Base-by-base conservation (phyloP, 371 early-diverging fungal species). In the Mortierella sp. region DNA sequence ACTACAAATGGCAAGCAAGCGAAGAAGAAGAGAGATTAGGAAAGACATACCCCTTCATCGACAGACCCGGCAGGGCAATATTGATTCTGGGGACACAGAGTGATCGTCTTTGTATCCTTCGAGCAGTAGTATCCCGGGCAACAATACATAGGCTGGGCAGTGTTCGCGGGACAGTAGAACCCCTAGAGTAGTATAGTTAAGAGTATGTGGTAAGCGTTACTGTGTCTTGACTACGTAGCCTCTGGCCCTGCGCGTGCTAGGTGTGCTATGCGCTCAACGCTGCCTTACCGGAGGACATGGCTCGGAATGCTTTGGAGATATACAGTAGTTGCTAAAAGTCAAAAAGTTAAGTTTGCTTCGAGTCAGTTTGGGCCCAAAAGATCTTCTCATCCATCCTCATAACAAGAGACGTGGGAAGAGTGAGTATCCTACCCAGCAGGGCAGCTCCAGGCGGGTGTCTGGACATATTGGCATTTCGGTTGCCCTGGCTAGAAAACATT, bases 101-200 rank as follows among this genome's bases (percentile, higher is more conserved):
- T 66, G n/a, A 81, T 30, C 1, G 72, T 74, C 7, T 60, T 64
- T 1, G 84, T 69, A 29, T 79, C 79, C 21, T 66, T 57, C 11
- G 84, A 76, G 61, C 86, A 86, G 44, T 82, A 84, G 51, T 84
- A 86, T n/a, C 86, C 84, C 1, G 68, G 44, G 58, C 84, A 84
- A 60, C 86, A 86, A 45, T 82, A 86, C 59, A 83, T 68, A 7
- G 86, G 86, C 60, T 86, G 86, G 23, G 81, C 71, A 7, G 86
- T 81, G 57, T 86, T 83, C 11, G 75, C 53, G 11, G 86, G 86
- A 52, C 84, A 84, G 29, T 74, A 80, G 45, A 83, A 84, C 14
- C 84, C 84, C 76, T 75, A 62, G n/a, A 4, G 16, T n/a, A n/a
- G n/a, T n/a, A n/a, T n/a, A n/a, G 46, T 46, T n/a, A 50, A 50